Evolutionary conservation across 768 basidiomycete species (phyloP).

Genomic region (Calvatia gigantea): DNA sequence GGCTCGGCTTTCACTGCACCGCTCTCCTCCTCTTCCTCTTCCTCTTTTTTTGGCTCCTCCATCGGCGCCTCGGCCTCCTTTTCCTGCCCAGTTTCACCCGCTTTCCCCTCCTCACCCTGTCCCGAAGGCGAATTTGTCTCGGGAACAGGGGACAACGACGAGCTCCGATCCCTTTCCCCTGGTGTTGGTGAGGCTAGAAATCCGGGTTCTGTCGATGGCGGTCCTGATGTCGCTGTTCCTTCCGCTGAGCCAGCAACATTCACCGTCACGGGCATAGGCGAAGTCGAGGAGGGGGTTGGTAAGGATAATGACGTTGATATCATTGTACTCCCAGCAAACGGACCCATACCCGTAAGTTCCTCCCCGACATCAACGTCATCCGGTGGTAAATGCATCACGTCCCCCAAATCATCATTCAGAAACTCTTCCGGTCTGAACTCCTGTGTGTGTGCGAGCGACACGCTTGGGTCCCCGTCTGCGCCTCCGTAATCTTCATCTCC

Average conservation of each 20-base stretch:
- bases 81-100: slow-evolving; percentile 28
- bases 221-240: background rate
- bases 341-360: background rate
- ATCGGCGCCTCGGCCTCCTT: slow-evolving; percentile 31
- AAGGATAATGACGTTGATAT: background rate
- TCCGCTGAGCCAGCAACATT: background rate
- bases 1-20: slow-evolving; percentile 9
- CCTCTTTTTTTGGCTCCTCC: slow-evolving; percentile 30
- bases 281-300: background rate
- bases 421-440: slow-evolving; percentile 10
- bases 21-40: slow-evolving; percentile 34
- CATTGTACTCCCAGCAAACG: background rate
- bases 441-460: background rate
- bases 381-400: slow-evolving; percentile 11
- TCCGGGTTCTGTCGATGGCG: slow-evolving; percentile 15
- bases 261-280: background rate
- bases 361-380: slow-evolving; percentile 7
- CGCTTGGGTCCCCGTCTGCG: background rate
- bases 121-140: slow-evolving; percentile 35
- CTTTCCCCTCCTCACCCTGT: slow-evolving; percentile 11
- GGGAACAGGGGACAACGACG: slow-evolving; percentile 56
- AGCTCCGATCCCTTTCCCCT: slow-evolving; percentile 43
- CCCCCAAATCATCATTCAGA: slow-evolving; percentile 8
- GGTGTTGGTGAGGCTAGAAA: slow-evolving; percentile 15
- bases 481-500: background rate